phyloP scores from a whole-genome alignment of 2,329 filamentous ascomycete genomes.

The Chaetomium olivaceum region DNA sequence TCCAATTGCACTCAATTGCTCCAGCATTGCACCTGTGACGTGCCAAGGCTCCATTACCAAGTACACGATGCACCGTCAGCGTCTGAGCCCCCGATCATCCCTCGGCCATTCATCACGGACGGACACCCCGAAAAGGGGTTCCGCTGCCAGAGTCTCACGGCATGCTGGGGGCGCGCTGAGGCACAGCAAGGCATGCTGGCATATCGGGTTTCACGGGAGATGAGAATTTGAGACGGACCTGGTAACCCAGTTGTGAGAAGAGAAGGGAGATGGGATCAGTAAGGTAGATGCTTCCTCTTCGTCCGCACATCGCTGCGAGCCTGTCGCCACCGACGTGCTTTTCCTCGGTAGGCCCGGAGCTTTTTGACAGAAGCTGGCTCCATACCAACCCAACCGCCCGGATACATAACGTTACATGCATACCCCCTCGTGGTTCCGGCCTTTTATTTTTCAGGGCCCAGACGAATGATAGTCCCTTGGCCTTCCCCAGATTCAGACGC shows the following conservation, averaged over 20 bases:
- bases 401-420: not conserved
- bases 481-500: slow-evolving; percentile 1
- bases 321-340: not conserved
- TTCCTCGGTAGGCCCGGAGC: not conserved
- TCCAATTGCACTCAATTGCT: too few relatives aligned
- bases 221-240: not conserved
- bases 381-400: not conserved
- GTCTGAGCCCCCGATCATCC: not conserved
- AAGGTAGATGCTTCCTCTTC: not conserved
- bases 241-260: not conserved
- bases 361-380: not conserved
- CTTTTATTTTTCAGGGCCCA: not conserved
- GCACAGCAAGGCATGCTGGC: not conserved
- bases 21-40: not conserved
- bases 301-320: not conserved
- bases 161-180: not conserved
- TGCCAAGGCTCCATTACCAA: slow-evolving; percentile 1
- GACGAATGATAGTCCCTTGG: not conserved
- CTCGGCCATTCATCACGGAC: not conserved
- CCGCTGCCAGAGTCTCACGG: not conserved
- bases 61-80: not conserved
- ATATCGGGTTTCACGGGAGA: not conserved
- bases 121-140: not conserved
- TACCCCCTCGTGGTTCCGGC: not conserved
- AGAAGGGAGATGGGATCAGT: not conserved